These are phyloP conservation scores for Triticum turgidum DNA, from an alignment of 176 grass and related monocot genomes.

Conservation along the genomic window DNA sequence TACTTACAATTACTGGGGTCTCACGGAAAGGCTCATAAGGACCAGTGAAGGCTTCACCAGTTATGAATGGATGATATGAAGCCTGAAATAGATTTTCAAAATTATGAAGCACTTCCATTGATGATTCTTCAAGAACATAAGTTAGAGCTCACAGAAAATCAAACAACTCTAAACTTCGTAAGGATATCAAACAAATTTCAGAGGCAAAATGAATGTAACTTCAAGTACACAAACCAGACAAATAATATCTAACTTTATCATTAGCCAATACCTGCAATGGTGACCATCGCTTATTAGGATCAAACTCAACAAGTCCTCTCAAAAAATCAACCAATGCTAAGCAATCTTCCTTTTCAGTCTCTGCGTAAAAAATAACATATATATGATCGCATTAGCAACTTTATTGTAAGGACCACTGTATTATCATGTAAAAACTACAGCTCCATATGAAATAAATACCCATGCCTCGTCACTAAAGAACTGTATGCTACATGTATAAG, in stretches of 20 bases:
- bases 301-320: conserved; percentile 95
- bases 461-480: not conserved
- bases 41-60: conserved; percentile 76
- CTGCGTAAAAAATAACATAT: conserved; percentile 38
- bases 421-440: conserved; percentile 15
- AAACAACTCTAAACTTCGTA: not conserved
- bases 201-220: not conserved
- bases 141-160: conserved; percentile 18
- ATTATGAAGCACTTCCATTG: conserved; percentile 26
- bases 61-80: conserved; percentile 93
- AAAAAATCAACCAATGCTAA: conserved; percentile 96
- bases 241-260: conserved; percentile 12
- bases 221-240: not conserved
- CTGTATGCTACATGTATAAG: not conserved
- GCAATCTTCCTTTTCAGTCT: conserved; percentile 65
- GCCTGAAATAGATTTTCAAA: conserved; percentile 65
- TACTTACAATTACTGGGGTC: conserved; percentile 91
- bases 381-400: conserved; percentile 19
- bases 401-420: not conserved
- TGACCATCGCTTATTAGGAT: conserved; percentile 94
- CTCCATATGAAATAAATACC: conserved; percentile 13
- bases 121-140: conserved; percentile 31
- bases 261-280: conserved; percentile 81
- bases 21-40: conserved; percentile 76
- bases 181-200: conserved; percentile 8